Percentiles rank a stretch among this genome's conserved stretches.
Evolutionary conservation across 2,329 filamentous ascomycete species (phyloP).

Genomic region (Ambrosiella cleistominuta): DNA sequence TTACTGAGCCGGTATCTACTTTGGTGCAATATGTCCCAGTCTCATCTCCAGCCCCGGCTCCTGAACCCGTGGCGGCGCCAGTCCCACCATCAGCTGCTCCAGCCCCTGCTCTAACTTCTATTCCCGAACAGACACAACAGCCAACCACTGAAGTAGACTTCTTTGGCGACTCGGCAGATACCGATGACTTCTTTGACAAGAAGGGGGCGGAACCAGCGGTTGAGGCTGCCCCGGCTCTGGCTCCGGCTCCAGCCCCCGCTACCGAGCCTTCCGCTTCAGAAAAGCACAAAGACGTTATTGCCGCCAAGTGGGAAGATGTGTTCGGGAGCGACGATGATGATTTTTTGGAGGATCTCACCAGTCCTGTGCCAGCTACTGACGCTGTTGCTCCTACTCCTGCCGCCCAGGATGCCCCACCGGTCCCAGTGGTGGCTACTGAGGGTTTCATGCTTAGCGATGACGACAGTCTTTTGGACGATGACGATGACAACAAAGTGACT

Average conservation of each 20-base stretch:
- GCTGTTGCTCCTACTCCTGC: not conserved
- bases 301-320: constrained; percentile 69
- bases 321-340: constrained; percentile 61
- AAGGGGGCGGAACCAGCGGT: not conserved
- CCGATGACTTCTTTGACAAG: constrained; percentile 9
- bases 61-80: not conserved
- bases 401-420: not conserved
- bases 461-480: constrained; percentile 72
- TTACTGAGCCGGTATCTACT: not conserved
- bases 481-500: constrained; percentile 31
- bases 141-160: not conserved
- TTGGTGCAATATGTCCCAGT: not conserved
- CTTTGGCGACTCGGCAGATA: not conserved
- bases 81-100: not conserved
- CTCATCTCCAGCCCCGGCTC: not conserved
- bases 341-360: constrained; percentile 41
- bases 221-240: not conserved
- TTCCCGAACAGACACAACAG: not conserved
- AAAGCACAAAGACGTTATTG: constrained; percentile 41
- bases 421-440: constrained; percentile 37
- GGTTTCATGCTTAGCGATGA: constrained; percentile 67
- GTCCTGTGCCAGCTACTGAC: constrained; percentile 21
- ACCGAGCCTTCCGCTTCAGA: not conserved
- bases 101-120: not conserved
- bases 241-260: not conserved